Percentiles rank a stretch among this genome's conserved stretches.
These are phyloP conservation scores for Escallonia herrerae DNA, from an alignment of 129 eudicot genomes.

Conservation along the genomic window DNA sequence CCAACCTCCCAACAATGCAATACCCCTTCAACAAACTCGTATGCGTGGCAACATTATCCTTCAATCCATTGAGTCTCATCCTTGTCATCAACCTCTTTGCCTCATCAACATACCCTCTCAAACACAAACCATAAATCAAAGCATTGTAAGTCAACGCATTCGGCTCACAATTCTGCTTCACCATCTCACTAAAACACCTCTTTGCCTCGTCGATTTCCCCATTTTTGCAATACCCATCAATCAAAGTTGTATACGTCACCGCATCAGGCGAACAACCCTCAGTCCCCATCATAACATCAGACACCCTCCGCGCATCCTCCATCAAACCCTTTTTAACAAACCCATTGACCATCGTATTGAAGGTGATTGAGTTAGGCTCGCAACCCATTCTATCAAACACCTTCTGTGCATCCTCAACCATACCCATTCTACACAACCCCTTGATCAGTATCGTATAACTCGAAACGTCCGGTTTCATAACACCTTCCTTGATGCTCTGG, in stretches of 20 bases:
- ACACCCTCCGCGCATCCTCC: slow-evolving; percentile 25
- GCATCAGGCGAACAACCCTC: slow-evolving; percentile 40
- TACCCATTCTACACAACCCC: slow-evolving; percentile 50
- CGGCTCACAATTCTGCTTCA: slow-evolving; percentile 21
- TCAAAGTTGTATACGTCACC: slow-evolving; percentile 48
- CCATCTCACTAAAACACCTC: slow-evolving; percentile 44
- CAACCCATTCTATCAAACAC: slow-evolving; percentile 53
- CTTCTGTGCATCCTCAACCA: slow-evolving; percentile 43
- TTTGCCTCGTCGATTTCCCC: slow-evolving; percentile 40
- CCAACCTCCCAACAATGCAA: slow-evolving; percentile 37
- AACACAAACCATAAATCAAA: slow-evolving; percentile 42
- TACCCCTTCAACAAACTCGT: slow-evolving; percentile 57
- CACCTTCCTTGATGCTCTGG: slow-evolving; percentile 29
- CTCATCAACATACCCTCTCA: slow-evolving; percentile 43
- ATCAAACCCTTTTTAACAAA: slow-evolving; percentile 40
- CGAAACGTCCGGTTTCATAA: slow-evolving; percentile 37
- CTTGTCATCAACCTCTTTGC: slow-evolving; percentile 43
- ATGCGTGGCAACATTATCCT: slow-evolving; percentile 40
- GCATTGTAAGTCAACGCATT: slow-evolving; percentile 41
- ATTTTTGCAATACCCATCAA: slow-evolving; percentile 52
- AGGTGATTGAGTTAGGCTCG: slow-evolving; percentile 32
- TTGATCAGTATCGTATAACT: slow-evolving; percentile 46
- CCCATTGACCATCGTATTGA: slow-evolving; percentile 40
- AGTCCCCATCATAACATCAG: slow-evolving; percentile 27
- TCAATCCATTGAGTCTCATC: slow-evolving; percentile 53